These are phyloP conservation scores for Bretschneidera sinensis DNA, from an alignment of 345 rosid genomes.

Conservation along the genomic window DNA sequence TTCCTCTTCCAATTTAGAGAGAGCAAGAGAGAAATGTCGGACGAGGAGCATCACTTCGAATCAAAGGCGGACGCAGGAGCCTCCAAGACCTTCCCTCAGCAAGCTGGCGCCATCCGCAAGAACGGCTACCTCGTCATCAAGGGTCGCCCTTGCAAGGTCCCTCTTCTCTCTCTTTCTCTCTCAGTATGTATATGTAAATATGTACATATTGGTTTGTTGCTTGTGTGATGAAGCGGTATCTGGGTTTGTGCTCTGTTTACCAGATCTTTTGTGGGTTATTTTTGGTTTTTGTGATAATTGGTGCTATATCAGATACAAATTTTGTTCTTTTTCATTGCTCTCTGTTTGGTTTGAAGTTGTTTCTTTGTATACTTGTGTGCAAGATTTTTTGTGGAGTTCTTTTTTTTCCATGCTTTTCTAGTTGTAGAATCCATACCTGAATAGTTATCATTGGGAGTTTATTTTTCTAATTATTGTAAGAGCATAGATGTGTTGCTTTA, in stretches of 20 bases:
- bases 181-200: not conserved
- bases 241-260: conserved; percentile 6
- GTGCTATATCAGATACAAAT: too few relatives aligned
- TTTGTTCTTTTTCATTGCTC: too few relatives aligned
- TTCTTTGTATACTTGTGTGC: too few relatives aligned
- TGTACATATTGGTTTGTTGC: not conserved
- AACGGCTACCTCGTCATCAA: conserved; percentile 58
- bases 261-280: conserved; percentile 14
- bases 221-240: not conserved
- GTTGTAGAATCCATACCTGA: too few relatives aligned
- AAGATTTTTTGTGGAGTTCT: too few relatives aligned
- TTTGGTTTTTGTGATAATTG: conserved; percentile 1
- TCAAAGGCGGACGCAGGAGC: conserved; percentile 67
- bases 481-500: too few relatives aligned
- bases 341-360: too few relatives aligned
- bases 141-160: conserved; percentile 61
- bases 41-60: conserved; percentile 61
- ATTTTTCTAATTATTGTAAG: too few relatives aligned
- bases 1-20: not conserved
- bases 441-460: too few relatives aligned
- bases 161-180: not conserved
- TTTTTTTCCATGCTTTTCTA: too few relatives aligned
- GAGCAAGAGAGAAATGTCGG: conserved; percentile 38
- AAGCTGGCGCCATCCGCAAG: conserved; percentile 62
- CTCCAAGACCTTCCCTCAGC: conserved; percentile 60